These are phyloP conservation scores for Lachnellula subtilissima DNA, from an alignment of 2,329 filamentous ascomycete genomes.

Conservation along the genomic window DNA sequence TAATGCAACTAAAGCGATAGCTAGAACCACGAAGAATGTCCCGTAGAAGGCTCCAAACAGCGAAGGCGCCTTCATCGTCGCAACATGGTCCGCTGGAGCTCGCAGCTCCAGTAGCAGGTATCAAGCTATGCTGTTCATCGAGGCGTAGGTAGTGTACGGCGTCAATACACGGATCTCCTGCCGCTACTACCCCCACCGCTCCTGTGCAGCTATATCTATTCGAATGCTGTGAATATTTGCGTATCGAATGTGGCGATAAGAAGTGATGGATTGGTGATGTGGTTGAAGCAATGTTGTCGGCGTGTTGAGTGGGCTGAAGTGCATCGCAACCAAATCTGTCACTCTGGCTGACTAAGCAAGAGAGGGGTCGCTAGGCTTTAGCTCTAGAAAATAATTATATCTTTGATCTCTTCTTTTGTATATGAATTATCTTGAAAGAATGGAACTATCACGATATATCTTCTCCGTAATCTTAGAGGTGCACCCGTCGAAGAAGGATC, in stretches of 20 bases:
- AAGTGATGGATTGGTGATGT: not conserved
- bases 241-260: not conserved
- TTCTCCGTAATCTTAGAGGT: too few relatives aligned
- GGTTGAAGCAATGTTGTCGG: not conserved
- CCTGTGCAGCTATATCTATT: not conserved
- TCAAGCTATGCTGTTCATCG: conserved; percentile 3
- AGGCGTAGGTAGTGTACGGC: not conserved
- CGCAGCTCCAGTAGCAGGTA: conserved; percentile 5
- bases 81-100: conserved; percentile 15
- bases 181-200: too few relatives aligned
- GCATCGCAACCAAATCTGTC: not conserved
- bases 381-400: too few relatives aligned
- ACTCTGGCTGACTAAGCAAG: too few relatives aligned
- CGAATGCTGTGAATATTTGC: not conserved
- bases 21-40: conserved; percentile 70
- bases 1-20: conserved; percentile 66
- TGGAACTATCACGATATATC: too few relatives aligned
- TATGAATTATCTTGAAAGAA: too few relatives aligned
- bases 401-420: too few relatives aligned
- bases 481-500: too few relatives aligned
- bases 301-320: not conserved
- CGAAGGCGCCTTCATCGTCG: conserved; percentile 19
- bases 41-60: conserved; percentile 78
- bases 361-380: too few relatives aligned
- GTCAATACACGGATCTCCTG: too few relatives aligned